Evolutionary conservation across 805 yeast species (phyloP).

Genomic region (Saccharomycopsis sp.): DNA sequence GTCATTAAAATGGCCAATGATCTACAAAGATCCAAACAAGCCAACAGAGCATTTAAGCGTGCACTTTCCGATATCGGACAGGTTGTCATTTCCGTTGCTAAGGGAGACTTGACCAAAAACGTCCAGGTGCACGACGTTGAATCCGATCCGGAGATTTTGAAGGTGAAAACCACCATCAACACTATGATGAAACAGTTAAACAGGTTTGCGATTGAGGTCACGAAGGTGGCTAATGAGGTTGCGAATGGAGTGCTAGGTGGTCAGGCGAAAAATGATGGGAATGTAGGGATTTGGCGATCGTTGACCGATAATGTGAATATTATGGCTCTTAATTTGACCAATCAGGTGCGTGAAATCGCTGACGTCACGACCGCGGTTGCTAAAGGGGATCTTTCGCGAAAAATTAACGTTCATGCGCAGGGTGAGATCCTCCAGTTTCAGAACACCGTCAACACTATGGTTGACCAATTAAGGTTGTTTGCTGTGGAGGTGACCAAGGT

Average conservation of each 20-base stretch:
- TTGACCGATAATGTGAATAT: conserved; percentile 79
- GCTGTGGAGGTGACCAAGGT: conserved; percentile 84
- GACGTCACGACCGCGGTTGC: conserved; percentile 89
- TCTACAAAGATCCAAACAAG: conserved; percentile 26
- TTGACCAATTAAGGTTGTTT: conserved; percentile 74
- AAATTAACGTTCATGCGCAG: conserved; percentile 85
- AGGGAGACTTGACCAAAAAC: conserved; percentile 80
- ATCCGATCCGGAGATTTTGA: conserved; percentile 70
- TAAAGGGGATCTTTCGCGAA: conserved; percentile 73
- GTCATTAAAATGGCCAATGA: conserved; percentile 14
- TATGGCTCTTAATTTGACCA: conserved; percentile 37
- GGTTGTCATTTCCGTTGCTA: conserved; percentile 81
- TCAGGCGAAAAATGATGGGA: conserved; percentile 77
- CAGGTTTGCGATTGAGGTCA: conserved; percentile 74
- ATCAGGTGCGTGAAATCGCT: conserved; percentile 60
- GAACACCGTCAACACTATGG: conserved; percentile 84
- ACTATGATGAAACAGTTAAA: conserved; percentile 86
- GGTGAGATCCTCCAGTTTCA: conserved; percentile 83
- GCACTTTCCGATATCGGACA: conserved; percentile 77
- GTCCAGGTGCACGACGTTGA: conserved; percentile 68
- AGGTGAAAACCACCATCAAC: conserved; percentile 75
- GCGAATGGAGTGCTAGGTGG: conserved; percentile 90
- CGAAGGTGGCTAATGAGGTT: conserved; percentile 82
- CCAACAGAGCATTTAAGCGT: conserved; percentile 64
- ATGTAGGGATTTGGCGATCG: conserved; percentile 83